A percentile compares a stretch with the other conserved stretches of the same genome.
Conservation (phyloP, 495 filamentous ascomycete species). For the Halenospora varia region DNA sequence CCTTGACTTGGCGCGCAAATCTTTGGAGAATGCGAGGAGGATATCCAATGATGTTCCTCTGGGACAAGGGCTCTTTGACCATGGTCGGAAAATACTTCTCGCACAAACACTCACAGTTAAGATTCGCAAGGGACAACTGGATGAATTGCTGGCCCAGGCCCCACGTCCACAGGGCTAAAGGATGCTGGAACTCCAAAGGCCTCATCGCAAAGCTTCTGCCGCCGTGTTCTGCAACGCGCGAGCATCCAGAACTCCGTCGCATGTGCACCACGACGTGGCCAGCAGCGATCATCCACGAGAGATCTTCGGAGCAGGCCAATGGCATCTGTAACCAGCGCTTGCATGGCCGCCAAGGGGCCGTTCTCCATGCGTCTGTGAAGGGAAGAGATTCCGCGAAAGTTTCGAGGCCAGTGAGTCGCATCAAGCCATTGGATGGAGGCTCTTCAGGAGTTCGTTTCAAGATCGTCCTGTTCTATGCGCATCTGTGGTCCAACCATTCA, state of each 20-base stretch:
- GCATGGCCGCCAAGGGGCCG: slow-evolving; percentile 14
- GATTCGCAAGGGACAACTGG: no score
- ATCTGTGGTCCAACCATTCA: background rate
- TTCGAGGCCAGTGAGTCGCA: slow-evolving; percentile 4
- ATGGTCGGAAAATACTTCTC: slow-evolving; percentile 13
- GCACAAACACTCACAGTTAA: no score
- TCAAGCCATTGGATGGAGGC: slow-evolving; percentile 19
- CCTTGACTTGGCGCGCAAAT: slow-evolving; percentile 3
- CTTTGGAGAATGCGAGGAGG: slow-evolving; percentile 2
- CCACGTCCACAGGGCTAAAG: background rate
- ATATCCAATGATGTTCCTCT: slow-evolving; percentile 14
- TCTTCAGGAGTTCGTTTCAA: slow-evolving; percentile 19
- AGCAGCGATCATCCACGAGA: no score
- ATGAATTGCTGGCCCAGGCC: slow-evolving; percentile 8
- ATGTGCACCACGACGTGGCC: no score
- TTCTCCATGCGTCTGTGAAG: background rate
- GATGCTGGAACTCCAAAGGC: slow-evolving; percentile 14
- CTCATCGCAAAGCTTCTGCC: slow-evolving; percentile 9
- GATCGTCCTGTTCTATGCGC: background rate
- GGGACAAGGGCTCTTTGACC: slow-evolving; percentile 8
- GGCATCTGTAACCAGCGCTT: slow-evolving; percentile 15
- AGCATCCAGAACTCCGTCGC: no score
- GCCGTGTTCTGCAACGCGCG: slow-evolving; percentile 6
- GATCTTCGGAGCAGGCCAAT: slow-evolving; percentile 13
- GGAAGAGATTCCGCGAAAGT: slow-evolving; percentile 1